Evolutionary conservation across 495 filamentous ascomycete species (phyloP), one percentile per base, ranked within the genome.

Genomic region (Neurospora tetraspora): DNA sequence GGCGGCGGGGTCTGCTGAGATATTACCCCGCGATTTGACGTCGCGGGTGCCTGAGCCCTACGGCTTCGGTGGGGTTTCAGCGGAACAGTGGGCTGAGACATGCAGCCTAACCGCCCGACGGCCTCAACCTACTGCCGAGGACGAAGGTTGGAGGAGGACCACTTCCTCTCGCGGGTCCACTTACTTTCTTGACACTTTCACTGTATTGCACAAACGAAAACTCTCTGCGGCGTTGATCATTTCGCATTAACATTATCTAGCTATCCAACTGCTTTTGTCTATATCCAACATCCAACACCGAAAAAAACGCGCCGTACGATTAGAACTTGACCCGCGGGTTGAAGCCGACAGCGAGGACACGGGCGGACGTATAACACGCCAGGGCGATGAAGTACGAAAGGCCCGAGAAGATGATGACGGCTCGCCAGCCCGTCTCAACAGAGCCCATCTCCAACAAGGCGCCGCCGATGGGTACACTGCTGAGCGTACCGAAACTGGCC

Each of bases 401-500:
- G 0, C 87, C 88, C 0, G 91, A 89, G 76, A 93, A 94, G 7
- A 88, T 77, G 73, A 93, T 92, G 27, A 93, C 79, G 4, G 88
- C 90, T 82, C 88, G 89, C 71, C 87, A 82, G 8, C 89, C 86
- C 73, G 83, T 77, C 80, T 86, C 83, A 3, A 70, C 75, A 34
- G 71, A 40, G 2, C 76, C 77, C 69, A 84, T 77, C 20, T 85
- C 81, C 40, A 93, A 74, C 40, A 95, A 87, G 42, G 90, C 86
- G 18, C 95, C 95, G 0, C 92, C 95, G 74, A 98, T 97, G 0
- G 95, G 95, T 31, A 97, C 89, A 31, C 93, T 94, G 27, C 91
- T 96, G 40, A 98, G 83, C 8, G 92, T 92, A 0, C 93, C 94
- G 80, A 98, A 93, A 73, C 91, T 93, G 38, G 95, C 94, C 39